These are phyloP conservation scores for Litsea cubeba DNA, from an alignment of 164 flowering plant species.

Conservation along the genomic window DNA sequence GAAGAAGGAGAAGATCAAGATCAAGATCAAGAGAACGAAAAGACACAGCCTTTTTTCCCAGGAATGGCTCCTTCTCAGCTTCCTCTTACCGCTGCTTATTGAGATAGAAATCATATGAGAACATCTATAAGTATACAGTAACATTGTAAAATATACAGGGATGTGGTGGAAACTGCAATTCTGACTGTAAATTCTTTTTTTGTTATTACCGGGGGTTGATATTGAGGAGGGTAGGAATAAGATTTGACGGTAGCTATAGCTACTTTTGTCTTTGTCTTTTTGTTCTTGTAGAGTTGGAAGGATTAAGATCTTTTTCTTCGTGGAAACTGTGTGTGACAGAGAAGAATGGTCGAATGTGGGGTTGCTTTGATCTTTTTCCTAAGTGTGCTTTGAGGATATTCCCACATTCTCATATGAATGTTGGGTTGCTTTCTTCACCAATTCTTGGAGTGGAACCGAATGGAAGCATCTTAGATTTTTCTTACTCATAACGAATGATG, in stretches of 20 bases:
- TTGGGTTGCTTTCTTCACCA: too few relatives aligned
- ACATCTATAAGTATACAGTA: too few relatives aligned
- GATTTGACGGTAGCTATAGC: neutral
- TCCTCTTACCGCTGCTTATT: conserved; percentile 6
- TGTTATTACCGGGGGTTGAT: neutral
- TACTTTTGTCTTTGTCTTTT: too few relatives aligned
- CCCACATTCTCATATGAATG: too few relatives aligned
- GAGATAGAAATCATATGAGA: neutral
- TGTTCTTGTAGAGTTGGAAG: neutral
- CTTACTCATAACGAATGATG: neutral
- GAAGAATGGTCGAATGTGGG: neutral
- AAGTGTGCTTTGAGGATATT: too few relatives aligned
- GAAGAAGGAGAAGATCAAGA: conserved; percentile 31
- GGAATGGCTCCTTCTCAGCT: neutral
- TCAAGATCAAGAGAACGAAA: conserved; percentile 20
- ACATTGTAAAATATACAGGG: neutral
- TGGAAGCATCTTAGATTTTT: neutral
- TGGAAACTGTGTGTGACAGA: neutral
- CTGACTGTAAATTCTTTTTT: neutral
- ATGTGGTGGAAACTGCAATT: neutral
- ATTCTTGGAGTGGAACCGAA: neutral
- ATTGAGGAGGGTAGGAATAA: neutral
- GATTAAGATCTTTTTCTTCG: neutral
- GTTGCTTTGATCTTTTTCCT: too few relatives aligned
- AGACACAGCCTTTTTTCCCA: neutral